Evolutionary conservation across 306 rosid species (phyloP), one percentile per base, ranked within the genome.

Genomic region (Clitoria ternatea): DNA sequence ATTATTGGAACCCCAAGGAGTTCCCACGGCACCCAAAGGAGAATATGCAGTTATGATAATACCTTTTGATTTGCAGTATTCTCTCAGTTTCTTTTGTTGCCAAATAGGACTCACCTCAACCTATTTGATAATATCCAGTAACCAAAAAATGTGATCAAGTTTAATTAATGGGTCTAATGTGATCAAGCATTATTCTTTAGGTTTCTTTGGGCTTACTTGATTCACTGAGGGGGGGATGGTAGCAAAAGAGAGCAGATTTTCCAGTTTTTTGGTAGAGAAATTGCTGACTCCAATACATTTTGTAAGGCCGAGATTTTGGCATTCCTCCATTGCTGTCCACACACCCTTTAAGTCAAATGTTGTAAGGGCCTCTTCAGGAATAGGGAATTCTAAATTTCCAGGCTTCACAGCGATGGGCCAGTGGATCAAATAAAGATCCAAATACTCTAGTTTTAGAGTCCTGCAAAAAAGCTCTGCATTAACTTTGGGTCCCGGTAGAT

Each of bases 311-410:
- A 17, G 13, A 2, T 36, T 48, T 14, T 84, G 61, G 36, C 90
- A 83, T 39, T 81, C 84, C 74, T 89, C 90, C 90, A 89, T 89
- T 71, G 53, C 74, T 44, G 77, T 81, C 96, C 92, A 89, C 3
- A 86, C 88, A 0, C 77, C 80, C 39, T 79, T 49, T 17, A 86
- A 12, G 63, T 89, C 88, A 18, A 89, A 70, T 9, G 74, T 42
- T 1, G 59, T 15, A 4, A 66, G 1, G 0, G 35, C 24, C 0
- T 73, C 82, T 13, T 79, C 39, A 7, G 15, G 75, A 32, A 11
- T 40, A 2, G 84, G 83, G 0, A 26, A 0, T 2, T 33, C 7
- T 47, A 23, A 43, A 4, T 1, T 3, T 29, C 57, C 73, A 30
- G 59, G 57, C 22, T 74, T 63, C 17, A 66, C 49, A 67, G 72